Base-by-base conservation (phyloP, 2,329 filamentous ascomycete species). In the Chrysosphaeria jannelii region DNA sequence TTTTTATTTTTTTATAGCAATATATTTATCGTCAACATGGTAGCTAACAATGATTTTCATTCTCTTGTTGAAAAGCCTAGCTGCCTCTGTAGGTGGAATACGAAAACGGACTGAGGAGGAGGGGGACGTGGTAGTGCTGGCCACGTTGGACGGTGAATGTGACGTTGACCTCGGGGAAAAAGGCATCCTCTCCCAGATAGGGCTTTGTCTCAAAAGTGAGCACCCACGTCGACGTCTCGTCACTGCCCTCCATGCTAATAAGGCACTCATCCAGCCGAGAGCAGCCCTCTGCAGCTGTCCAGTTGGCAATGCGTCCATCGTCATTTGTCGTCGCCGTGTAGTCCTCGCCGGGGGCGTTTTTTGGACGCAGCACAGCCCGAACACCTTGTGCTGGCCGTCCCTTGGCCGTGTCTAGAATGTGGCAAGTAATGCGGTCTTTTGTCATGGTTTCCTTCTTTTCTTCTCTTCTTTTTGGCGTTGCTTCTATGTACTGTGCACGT, bases 41-140 rank as follows among this genome's bases (percentile, higher is more conserved):
- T n/a, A n/a, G n/a, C n/a, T n/a, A 8, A n/a, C 14, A 8, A 6
- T 12, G 9, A 13, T 19, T 14, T 10, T 12, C 6, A 12, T 25
- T 9, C 11, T n/a, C n/a, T n/a, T n/a, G n/a, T n/a, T n/a, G n/a
- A n/a, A n/a, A n/a, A n/a, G n/a, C 13, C 48, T 47, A 76, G 40
- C 66, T 74, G 10, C 74, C 74, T 22, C 74, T 50, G 44, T 85
- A 85, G 7, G 72, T 81, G 19, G 68, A 71, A 45, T 76, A 85
- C 39, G 67, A 70, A 45, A 66, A 79, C 14, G 72, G 72, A 31
- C 67, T 64, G 45, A 81, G 41, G 40, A 85, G 39, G 37, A 85
- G 43, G 21, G 74, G 74, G 3, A 85, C 70, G 46, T 85, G 74
- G 38, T 72, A 81, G 37, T 69, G 62, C 50, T 72, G 62, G 12